phyloP scores from a whole-genome alignment of 2,329 filamentous ascomycete species.

The Trichoderma koningiopsis region DNA sequence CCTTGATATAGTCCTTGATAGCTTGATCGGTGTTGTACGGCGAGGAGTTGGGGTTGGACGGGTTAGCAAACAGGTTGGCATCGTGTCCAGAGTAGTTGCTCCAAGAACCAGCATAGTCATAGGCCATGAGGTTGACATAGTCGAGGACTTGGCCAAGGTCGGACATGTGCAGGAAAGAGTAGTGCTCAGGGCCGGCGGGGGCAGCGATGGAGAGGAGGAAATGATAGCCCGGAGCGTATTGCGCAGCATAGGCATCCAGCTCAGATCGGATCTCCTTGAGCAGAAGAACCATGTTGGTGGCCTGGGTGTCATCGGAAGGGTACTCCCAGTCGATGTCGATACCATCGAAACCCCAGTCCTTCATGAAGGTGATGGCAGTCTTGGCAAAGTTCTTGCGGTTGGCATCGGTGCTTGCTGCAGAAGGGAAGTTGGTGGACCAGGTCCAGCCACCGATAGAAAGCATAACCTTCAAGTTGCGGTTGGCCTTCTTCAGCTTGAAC shows the following conservation, averaged over 20 bases:
- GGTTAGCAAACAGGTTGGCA: constrained; percentile 67
- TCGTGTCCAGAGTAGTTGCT: constrained; percentile 65
- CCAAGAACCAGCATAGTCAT: constrained; percentile 78
- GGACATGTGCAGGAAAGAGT: constrained; percentile 50
- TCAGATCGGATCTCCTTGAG: constrained; percentile 48
- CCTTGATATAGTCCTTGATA: constrained; percentile 64
- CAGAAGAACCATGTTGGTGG: constrained; percentile 48
- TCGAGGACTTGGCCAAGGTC: constrained; percentile 55
- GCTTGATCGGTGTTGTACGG: constrained; percentile 70
- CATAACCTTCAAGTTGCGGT: constrained; percentile 76
- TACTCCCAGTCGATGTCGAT: constrained; percentile 49
- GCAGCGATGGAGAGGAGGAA: constrained; percentile 58
- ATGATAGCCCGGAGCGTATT: constrained; percentile 50
- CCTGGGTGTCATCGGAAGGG: constrained; percentile 42
- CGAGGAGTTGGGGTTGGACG: constrained; percentile 58
- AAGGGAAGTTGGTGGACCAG: constrained; percentile 74
- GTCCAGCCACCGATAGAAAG: constrained; percentile 87
- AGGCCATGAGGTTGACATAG: constrained; percentile 71
- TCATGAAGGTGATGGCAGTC: constrained; percentile 67
- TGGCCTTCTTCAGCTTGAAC: constrained; percentile 72
- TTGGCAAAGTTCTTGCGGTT: constrained; percentile 69
- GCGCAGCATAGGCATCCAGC: constrained; percentile 52
- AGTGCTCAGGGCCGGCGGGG: constrained; percentile 53
- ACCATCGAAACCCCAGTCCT: constrained; percentile 68
- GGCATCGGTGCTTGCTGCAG: constrained; percentile 62